Evolutionary conservation across 495 filamentous ascomycete species (phyloP).

Genomic region (Neurospora sp.): DNA sequence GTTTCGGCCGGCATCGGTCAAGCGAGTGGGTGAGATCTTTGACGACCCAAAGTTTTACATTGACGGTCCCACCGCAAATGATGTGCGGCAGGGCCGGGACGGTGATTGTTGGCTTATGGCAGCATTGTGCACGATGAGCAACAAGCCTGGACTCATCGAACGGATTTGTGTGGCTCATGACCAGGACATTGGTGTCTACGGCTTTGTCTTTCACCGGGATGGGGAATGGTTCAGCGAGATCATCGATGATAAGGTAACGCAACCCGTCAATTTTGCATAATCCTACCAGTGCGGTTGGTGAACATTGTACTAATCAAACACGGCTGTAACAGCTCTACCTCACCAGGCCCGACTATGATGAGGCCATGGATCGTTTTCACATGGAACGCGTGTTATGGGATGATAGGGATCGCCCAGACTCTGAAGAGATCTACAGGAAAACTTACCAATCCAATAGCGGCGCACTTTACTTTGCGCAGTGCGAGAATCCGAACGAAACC

Average conservation of each 20-base stretch:
- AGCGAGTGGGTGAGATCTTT: constrained; percentile 73
- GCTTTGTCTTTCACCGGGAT: constrained; percentile 89
- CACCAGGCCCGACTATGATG: constrained; percentile 73
- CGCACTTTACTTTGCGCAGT: constrained; percentile 80
- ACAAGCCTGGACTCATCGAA: constrained; percentile 69
- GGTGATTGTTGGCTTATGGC: constrained; percentile 94
- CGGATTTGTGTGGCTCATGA: constrained; percentile 74
- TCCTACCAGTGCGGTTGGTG: background rate
- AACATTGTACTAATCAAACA: background rate
- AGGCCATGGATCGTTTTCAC: constrained; percentile 22
- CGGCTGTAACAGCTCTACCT: constrained; percentile 49
- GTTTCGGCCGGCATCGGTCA: constrained; percentile 51
- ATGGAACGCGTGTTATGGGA: constrained; percentile 61
- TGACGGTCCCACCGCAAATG: constrained; percentile 72
- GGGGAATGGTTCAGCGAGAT: constrained; percentile 89
- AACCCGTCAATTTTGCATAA: background rate
- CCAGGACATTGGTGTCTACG: constrained; percentile 79
- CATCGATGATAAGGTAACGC: constrained; percentile 53
- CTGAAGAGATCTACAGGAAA: constrained; percentile 69
- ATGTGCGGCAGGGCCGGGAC: constrained; percentile 67
- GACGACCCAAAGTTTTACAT: constrained; percentile 78
- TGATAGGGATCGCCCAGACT: constrained; percentile 56
- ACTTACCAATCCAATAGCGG: constrained; percentile 63
- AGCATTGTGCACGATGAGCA: constrained; percentile 72
- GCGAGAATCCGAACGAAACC: constrained; percentile 77